These are phyloP conservation scores for Aquilaria agallochum DNA, from an alignment of 441 rosid species.

Conservation along the genomic window DNA sequence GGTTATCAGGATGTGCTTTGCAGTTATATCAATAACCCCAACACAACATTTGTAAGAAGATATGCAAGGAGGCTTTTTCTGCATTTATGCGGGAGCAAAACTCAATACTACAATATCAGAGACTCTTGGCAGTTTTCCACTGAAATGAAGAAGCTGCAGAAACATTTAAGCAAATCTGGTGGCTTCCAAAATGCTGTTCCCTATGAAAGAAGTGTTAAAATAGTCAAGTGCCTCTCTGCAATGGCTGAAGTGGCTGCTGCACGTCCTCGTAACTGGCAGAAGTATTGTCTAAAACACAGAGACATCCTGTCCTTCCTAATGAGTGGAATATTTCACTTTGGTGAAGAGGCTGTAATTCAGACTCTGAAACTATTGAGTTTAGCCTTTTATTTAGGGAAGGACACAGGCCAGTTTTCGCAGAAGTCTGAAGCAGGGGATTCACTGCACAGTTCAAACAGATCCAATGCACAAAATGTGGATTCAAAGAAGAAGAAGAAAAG, in stretches of 20 bases:
- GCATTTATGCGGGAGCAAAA: constrained; percentile 98
- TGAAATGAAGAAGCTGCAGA: constrained; percentile 86
- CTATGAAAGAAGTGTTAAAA: constrained; percentile 97
- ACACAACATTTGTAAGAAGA: constrained; percentile 95
- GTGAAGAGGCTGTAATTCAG: constrained; percentile 97
- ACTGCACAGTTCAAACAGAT: constrained; percentile 62
- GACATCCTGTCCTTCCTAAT: constrained; percentile 86
- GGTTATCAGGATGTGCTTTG: constrained; percentile 99
- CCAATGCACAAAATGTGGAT: constrained; percentile 66
- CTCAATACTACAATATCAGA: constrained; percentile 95
- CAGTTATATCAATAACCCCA: constrained; percentile 96
- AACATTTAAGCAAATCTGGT: constrained; percentile 92
- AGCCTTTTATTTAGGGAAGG: constrained; percentile 98
- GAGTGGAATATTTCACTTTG: constrained; percentile 81
- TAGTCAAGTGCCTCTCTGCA: constrained; percentile 89
- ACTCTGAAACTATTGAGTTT: constrained; percentile 88
- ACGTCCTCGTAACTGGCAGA: constrained; percentile 99
- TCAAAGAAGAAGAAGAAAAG: constrained; percentile 97
- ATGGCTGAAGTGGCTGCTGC: constrained; percentile 97
- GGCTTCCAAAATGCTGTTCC: constrained; percentile 87
- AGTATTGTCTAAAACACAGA: constrained; percentile 90
- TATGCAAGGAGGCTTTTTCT: constrained; percentile 98
- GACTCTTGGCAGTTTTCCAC: constrained; percentile 99
- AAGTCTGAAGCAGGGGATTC: constrained; percentile 76
- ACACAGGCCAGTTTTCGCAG: constrained; percentile 56